Base-by-base conservation (phyloP, 2,329 filamentous ascomycete species). In the Domatiomyces catenatus region DNA sequence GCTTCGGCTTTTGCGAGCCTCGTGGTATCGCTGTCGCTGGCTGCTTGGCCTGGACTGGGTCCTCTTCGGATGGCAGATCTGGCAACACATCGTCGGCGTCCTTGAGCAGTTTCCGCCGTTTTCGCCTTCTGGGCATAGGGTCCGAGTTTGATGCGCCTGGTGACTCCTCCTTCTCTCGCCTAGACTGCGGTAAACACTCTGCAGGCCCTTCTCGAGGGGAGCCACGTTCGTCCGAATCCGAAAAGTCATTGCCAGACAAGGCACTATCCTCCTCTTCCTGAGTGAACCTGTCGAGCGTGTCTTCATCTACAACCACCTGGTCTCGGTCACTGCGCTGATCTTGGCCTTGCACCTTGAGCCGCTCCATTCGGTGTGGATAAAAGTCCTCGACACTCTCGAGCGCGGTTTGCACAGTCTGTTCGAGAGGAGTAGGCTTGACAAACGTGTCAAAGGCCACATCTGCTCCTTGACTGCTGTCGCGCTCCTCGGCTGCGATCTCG, bases 301-400 rank as follows among this genome's bases (percentile, higher is more conserved):
- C 12, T 26, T 55, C 53, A 44, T 55, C 53, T 26, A 54, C 43
- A 10, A 59, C 8, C 24, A 50, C 48, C 42, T 48, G 48, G 17
- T 45, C 50, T 15, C 51, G 47, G 47, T 49, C 43, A 15, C 24
- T 49, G 44, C 24, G 39, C 8, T 22, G 20, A 7, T 48, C 26
- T 18, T 18, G 8, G 22, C 28, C 42, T 28, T 44, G 20, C 46
- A 42, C 19, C 8, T 20, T 15, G 19, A 52, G 17, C 26, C 44
- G 50, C 3, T 58, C 62, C 19, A 88, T 66, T 46, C 79, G 84
- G 18, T 77, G 74, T 0, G 85, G 83, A 62, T 84, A 94, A 15
- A 98, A 71, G 62, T 96, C 90, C 62, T 89, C 83, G 0, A 96
- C 81, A 48, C 90, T 89, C 60, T 94, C 79, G 42, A 94, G 66